Base-by-base conservation (phyloP, 2,329 filamentous ascomycete species). In the Xylariomycetidae sp. region DNA sequence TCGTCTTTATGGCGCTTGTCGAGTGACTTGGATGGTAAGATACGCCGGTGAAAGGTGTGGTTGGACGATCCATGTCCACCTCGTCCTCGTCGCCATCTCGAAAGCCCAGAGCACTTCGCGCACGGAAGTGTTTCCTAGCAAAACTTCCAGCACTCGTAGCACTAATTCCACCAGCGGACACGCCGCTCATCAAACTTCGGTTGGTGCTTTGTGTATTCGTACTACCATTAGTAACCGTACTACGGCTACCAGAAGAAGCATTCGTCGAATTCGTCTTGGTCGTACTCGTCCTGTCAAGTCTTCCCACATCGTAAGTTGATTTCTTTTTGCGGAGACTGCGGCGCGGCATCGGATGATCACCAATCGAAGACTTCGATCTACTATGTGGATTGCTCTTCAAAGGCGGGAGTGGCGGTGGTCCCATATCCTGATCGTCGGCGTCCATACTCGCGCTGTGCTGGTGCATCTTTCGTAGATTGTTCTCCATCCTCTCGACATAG, bases 91-190 rank as follows among this genome's bases (percentile, higher is more conserved):
- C 53, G 19, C 63, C 61, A 12, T 76, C 76, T 16, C 74, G 70
- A 35, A 73, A 69, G 25, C 76, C 79, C 44, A 85, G 60, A 3
- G 78, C 76, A 51, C 81, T 86, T 43, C 77, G 75, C 12, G 81
- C 70, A 41, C 80, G 59, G 54, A 46, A 60, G 52, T 81, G 82
- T 52, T 85, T 84, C 40, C 89, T 78, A 19, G 88, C 89, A 44
- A 93, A 77, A 60, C 90, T 96, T 34, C 89, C 92, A 12, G 92
- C 92, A 60, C 92, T 96, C 12, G 92, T 96, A 31, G 88, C 85
- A 57, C 90, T 96, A 60, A 95, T 87, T 10, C 76, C 90, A 31
- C 89, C 81, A 1, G 92, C 92, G 33, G 92, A 96, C 32, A 77
- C 73, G 3, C 90, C 92, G 57, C 90, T 96, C 90, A 95, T 95